phyloP scores from a whole-genome alignment of 495 filamentous ascomycete genomes.

The Usnea hakonensis region DNA sequence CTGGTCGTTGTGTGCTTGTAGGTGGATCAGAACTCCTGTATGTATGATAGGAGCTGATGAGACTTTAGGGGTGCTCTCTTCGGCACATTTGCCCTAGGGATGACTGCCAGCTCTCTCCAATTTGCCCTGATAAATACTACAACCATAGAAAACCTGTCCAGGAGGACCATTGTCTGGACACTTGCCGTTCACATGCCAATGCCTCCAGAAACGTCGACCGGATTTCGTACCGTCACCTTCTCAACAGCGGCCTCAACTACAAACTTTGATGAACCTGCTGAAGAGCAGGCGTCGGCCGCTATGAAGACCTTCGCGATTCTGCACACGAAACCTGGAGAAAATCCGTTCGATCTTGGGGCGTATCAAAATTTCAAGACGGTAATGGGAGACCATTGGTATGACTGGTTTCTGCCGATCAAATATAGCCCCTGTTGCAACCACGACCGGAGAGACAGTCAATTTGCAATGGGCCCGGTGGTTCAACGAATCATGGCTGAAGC shows the following conservation, averaged over 20 bases:
- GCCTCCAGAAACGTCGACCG: slow-evolving; percentile 34
- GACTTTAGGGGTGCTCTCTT: slow-evolving; percentile 54
- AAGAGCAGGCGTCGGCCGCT: slow-evolving; percentile 10
- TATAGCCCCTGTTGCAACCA: slow-evolving; percentile 55
- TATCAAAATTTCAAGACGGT: slow-evolving; percentile 64
- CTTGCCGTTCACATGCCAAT: slow-evolving; percentile 66
- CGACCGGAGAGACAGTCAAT: slow-evolving; percentile 38
- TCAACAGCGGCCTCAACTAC: slow-evolving; percentile 24
- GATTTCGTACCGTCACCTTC: slow-evolving; percentile 43
- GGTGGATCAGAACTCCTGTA: slow-evolving; percentile 24
- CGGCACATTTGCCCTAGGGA: slow-evolving; percentile 63
- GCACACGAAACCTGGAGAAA: slow-evolving; percentile 62
- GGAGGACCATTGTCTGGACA: slow-evolving; percentile 54
- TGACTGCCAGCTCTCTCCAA: slow-evolving; percentile 62
- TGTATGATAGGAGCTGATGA: slow-evolving; percentile 15
- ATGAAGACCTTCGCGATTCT: slow-evolving; percentile 68
- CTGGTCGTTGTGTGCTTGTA: slow-evolving; percentile 49
- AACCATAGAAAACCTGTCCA: slow-evolving; percentile 69
- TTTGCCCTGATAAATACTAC: slow-evolving; percentile 65
- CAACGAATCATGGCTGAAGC: slow-evolving; percentile 42
- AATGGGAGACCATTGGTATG: slow-evolving; percentile 59
- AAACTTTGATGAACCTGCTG: slow-evolving; percentile 10
- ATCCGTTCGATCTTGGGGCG: slow-evolving; percentile 66
- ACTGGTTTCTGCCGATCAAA: slow-evolving; percentile 68
- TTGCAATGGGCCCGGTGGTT: slow-evolving; percentile 45